Conservation (phyloP, 495 filamentous ascomycete species). For the Apodospora peruviana region DNA sequence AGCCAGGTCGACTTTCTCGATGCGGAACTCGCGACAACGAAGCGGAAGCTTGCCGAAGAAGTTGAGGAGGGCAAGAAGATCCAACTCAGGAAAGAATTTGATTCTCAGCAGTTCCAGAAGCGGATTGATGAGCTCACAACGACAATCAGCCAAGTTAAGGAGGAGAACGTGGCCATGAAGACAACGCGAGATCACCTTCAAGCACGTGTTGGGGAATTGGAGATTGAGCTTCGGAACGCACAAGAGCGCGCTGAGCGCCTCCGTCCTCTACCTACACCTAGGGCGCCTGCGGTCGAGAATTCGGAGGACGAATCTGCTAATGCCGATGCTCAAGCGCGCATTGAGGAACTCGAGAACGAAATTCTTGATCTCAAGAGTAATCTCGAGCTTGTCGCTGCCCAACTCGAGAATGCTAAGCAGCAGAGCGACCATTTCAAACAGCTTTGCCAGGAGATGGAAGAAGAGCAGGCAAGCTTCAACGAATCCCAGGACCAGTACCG, state of each 20-base stretch:
- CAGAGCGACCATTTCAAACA: constrained; percentile 82
- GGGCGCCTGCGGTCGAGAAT: constrained; percentile 37
- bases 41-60: constrained; percentile 79
- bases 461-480: constrained; percentile 72
- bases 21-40: constrained; percentile 67
- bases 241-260: constrained; percentile 79
- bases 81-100: constrained; percentile 77
- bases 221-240: constrained; percentile 76
- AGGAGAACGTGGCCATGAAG: constrained; percentile 77
- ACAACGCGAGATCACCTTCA: constrained; percentile 85
- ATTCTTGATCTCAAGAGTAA: constrained; percentile 78
- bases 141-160: constrained; percentile 70
- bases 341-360: constrained; percentile 79
- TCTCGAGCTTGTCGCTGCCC: constrained; percentile 66
- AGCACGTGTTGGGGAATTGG: constrained; percentile 77
- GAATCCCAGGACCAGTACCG: constrained; percentile 81
- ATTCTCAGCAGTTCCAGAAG: constrained; percentile 77
- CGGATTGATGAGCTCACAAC: constrained; percentile 82
- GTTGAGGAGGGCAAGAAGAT: constrained; percentile 75
- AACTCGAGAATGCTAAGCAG: constrained; percentile 71
- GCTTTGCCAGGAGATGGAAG: constrained; percentile 85
- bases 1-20: constrained; percentile 70
- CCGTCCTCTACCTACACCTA: constrained; percentile 63
- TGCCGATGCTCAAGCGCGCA: constrained; percentile 53
- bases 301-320: constrained; percentile 43